Evolutionary conservation across 129 eudicot genomes (phyloP), one percentile per base, ranked within the genome.

Genomic region (Helianthus annuus): DNA sequence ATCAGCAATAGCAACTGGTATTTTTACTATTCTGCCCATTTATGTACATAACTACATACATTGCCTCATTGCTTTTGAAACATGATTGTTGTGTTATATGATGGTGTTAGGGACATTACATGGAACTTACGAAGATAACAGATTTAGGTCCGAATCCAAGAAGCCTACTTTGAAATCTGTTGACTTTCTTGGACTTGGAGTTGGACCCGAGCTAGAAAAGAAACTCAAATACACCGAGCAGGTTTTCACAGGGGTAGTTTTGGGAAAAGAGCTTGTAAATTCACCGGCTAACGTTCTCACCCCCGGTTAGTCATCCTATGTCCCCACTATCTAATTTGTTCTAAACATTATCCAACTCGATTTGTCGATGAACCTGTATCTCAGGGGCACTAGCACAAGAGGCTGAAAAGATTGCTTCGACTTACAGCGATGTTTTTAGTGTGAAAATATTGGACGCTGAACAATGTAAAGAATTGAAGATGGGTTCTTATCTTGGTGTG

Each of bases 251-350:
- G 99, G 97, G 27, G 86, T 94, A 36, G 80, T 94, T 39, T 78
- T 94, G 79, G 99, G 96, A 34, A 94, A 70, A 63, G 93, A 94
- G 79, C 94, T 94, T 77, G 99, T 90, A 55, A 94, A 94, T 85
- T 89, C 99, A 48, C 99, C 99, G 12, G 91, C 99, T 10, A 94
- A 94, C 62, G 97, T 94, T 46, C 96, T 94, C 80, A 94, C 99
- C 72, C 99, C 99, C 49, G 99, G 99, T 94, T 63, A 42, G 96
- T 87, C 10, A 7, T 56, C 17, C 70, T 60, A 59, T 48, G 7
- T 70, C 70, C 51, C 27, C 10, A 15, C 72, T 55, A 32, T 76
- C 7, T 58, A 34, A 39, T 70, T 40, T 42, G 10, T 62, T 62
- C 15, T 10, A 7, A 16, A 0, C 3, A 49, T 38, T 12, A 38